Conservation (phyloP, 2,329 filamentous ascomycete genomes). For the Penicillium sp. region DNA sequence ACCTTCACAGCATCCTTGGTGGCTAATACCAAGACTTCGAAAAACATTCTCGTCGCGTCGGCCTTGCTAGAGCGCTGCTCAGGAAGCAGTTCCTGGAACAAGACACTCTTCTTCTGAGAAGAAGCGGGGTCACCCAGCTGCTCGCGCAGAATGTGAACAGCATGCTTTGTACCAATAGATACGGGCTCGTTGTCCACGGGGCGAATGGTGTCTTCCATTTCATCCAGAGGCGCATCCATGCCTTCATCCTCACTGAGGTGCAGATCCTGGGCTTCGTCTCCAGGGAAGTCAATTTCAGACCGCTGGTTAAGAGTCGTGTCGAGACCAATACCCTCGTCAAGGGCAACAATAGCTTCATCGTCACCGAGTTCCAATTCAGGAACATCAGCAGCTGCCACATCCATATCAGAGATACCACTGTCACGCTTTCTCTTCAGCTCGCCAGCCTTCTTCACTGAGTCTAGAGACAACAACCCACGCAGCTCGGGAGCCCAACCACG, state of each 20-base stretch:
- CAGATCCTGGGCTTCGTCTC: slow-evolving; percentile 52
- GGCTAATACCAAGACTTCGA: slow-evolving; percentile 90
- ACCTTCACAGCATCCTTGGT: slow-evolving; percentile 99
- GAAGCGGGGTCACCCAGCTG: slow-evolving; percentile 69
- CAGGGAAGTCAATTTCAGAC: slow-evolving; percentile 67
- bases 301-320: slow-evolving; percentile 49
- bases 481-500: slow-evolving; percentile 88
- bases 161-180: slow-evolving; percentile 89
- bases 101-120: slow-evolving; percentile 74
- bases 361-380: slow-evolving; percentile 62
- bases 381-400: slow-evolving; percentile 66
- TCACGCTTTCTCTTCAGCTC: slow-evolving; percentile 94
- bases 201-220: slow-evolving; percentile 79
- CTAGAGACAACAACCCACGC: slow-evolving; percentile 85
- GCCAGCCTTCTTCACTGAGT: slow-evolving; percentile 71
- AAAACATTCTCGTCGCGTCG: slow-evolving; percentile 99
- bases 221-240: slow-evolving; percentile 52
- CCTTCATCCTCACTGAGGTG: slow-evolving; percentile 51
- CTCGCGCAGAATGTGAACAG: slow-evolving; percentile 90
- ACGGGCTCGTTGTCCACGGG: slow-evolving; percentile 83
- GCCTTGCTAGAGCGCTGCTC: slow-evolving; percentile 77
- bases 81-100: slow-evolving; percentile 90
- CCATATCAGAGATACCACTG: slow-evolving; percentile 78
- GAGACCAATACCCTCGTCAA: slow-evolving; percentile 53
- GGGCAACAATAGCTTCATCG: slow-evolving; percentile 58